These are phyloP conservation scores for Serendipita sp. DNA, from an alignment of 1,284 basidiomycete genomes.

Conservation along the genomic window DNA sequence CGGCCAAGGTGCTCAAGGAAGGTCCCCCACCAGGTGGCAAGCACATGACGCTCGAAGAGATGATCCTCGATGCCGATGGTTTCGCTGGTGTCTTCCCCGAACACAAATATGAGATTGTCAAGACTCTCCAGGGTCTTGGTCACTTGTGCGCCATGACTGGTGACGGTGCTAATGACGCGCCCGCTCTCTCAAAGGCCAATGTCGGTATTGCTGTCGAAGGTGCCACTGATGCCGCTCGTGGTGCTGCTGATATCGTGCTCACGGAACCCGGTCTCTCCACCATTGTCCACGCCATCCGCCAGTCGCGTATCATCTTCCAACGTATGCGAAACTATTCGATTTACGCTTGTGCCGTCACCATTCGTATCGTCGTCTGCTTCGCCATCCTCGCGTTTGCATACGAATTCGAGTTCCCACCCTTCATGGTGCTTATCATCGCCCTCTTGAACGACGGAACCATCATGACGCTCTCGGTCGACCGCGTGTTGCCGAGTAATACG, in stretches of 20 bases:
- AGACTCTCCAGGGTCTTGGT: slow-evolving; percentile 83
- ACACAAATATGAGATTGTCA: slow-evolving; percentile 88
- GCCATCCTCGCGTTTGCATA: slow-evolving; percentile 89
- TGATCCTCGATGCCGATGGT: slow-evolving; percentile 84
- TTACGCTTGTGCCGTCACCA: slow-evolving; percentile 84
- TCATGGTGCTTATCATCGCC: slow-evolving; percentile 98
- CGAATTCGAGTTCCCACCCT: slow-evolving; percentile 96
- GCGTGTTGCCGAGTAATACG: slow-evolving; percentile 82
- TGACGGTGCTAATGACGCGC: slow-evolving; percentile 95
- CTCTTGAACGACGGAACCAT: slow-evolving; percentile 96
- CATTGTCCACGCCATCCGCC: slow-evolving; percentile 91
- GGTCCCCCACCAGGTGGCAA: slow-evolving; percentile 64
- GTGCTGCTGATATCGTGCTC: slow-evolving; percentile 89
- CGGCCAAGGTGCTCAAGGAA: slow-evolving; percentile 87
- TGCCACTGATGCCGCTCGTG: slow-evolving; percentile 89
- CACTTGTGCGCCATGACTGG: slow-evolving; percentile 87
- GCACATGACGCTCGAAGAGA: slow-evolving; percentile 75
- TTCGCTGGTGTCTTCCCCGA: slow-evolving; percentile 96
- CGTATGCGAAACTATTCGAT: slow-evolving; percentile 96
- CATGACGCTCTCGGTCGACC: slow-evolving; percentile 96
- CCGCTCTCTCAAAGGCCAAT: slow-evolving; percentile 85
- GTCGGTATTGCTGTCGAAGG: slow-evolving; percentile 96
- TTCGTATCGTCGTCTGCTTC: slow-evolving; percentile 97
- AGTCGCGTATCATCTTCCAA: slow-evolving; percentile 93
- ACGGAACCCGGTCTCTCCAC: slow-evolving; percentile 93